These are phyloP conservation scores for Vigna angularis DNA, from an alignment of 306 rosid genomes.

Conservation along the genomic window DNA sequence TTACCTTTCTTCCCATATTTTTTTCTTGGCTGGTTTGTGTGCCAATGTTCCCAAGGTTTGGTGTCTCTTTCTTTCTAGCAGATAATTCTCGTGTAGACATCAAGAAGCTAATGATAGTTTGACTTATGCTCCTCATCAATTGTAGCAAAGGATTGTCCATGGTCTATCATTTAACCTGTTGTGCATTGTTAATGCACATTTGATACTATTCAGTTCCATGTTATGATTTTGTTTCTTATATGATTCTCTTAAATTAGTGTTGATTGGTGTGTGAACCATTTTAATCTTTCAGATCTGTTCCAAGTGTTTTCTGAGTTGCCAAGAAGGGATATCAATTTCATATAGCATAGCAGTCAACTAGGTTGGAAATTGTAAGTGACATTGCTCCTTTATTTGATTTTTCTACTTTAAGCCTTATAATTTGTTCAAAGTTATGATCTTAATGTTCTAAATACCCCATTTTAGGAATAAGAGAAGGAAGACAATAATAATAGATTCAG, in stretches of 20 bases:
- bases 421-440: neutral
- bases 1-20: no score
- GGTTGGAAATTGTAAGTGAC: conserved; percentile 83
- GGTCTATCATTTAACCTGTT: no score
- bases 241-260: neutral
- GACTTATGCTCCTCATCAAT: no score
- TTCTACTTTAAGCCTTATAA: conserved; percentile 11
- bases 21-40: no score
- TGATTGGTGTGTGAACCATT: conserved; percentile 35
- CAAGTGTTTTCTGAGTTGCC: conserved; percentile 79
- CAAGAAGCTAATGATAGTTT: no score
- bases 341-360: conserved; percentile 80
- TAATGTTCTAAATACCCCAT: conserved; percentile 14
- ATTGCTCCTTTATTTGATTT: conserved; percentile 3
- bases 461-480: conserved; percentile 89
- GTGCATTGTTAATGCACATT: no score
- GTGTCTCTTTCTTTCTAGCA: no score
- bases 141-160: no score
- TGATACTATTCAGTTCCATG: no score
- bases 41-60: no score
- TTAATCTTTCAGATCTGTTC: conserved; percentile 69
- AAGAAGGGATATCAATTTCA: conserved; percentile 69
- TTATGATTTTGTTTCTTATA: no score
- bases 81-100: no score
- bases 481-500: conserved; percentile 87